phyloP scores from a whole-genome alignment of 2,329 filamentous ascomycete species.

The Alternaria gaisen region DNA sequence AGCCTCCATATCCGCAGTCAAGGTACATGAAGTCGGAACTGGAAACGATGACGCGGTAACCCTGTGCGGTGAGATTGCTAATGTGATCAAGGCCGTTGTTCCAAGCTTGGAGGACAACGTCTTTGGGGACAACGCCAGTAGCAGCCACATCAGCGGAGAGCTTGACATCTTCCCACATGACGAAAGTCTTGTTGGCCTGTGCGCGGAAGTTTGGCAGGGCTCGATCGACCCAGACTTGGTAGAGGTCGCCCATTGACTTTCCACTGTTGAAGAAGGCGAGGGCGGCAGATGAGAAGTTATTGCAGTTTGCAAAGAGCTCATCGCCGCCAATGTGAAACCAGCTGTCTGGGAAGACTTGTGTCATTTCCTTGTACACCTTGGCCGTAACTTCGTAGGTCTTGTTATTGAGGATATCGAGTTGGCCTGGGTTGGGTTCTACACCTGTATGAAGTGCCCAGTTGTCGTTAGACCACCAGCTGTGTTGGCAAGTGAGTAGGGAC shows the following conservation, averaged over 20 bases:
- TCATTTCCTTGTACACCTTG: slow-evolving; percentile 64
- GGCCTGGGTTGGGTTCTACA: slow-evolving; percentile 65
- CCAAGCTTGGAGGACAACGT: slow-evolving; percentile 65
- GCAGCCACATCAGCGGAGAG: slow-evolving; percentile 53
- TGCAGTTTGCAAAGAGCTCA: slow-evolving; percentile 65
- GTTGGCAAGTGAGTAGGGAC: slow-evolving; percentile 63
- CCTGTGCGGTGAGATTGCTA: slow-evolving; percentile 58
- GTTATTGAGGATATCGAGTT: slow-evolving; percentile 65
- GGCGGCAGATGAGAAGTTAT: slow-evolving; percentile 64
- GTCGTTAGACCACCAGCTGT: slow-evolving; percentile 70
- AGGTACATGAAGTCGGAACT: slow-evolving; percentile 65
- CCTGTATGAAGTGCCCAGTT: slow-evolving; percentile 63
- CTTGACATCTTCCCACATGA: slow-evolving; percentile 67
- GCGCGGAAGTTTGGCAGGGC: slow-evolving; percentile 61
- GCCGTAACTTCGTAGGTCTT: slow-evolving; percentile 64
- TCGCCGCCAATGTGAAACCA: slow-evolving; percentile 67
- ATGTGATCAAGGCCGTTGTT: slow-evolving; percentile 63
- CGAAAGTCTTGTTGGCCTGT: slow-evolving; percentile 58
- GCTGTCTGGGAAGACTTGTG: slow-evolving; percentile 60
- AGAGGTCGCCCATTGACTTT: slow-evolving; percentile 61
- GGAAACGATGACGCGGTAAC: slow-evolving; percentile 66
- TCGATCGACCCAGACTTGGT: slow-evolving; percentile 64
- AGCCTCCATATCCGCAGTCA: slow-evolving; percentile 65
- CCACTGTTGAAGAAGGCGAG: slow-evolving; percentile 62
- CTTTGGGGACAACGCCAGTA: slow-evolving; percentile 59